phyloP scores from a whole-genome alignment of 768 basidiomycete species.

The Termitomyces sp. region DNA sequence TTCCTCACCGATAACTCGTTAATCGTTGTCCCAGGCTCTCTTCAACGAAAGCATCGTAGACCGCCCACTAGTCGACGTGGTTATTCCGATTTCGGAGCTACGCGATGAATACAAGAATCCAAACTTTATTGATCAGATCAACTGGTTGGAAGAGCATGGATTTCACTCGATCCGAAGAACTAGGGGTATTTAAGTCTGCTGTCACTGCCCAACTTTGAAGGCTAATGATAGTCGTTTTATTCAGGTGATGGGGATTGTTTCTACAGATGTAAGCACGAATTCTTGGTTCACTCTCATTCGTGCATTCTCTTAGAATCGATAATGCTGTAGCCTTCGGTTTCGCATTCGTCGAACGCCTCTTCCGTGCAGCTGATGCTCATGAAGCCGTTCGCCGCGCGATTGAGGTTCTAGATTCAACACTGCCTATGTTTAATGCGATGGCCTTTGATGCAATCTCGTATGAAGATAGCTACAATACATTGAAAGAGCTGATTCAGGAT shows the following conservation, averaged over 20 bases:
- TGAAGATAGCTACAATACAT: conserved; percentile 72
- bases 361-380: conserved; percentile 41
- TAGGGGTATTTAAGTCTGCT: conserved; percentile 46
- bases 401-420: conserved; percentile 47
- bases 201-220: not conserved
- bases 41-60: conserved; percentile 33
- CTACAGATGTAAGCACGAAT: conserved; percentile 65
- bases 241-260: conserved; percentile 92
- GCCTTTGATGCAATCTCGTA: conserved; percentile 68
- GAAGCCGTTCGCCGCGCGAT: conserved; percentile 47
- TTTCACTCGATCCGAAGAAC: conserved; percentile 67
- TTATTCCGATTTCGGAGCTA: conserved; percentile 50
- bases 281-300: not conserved
- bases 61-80: conserved; percentile 52
- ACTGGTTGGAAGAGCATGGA: conserved; percentile 60
- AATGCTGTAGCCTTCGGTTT: conserved; percentile 66
- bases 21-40: conserved; percentile 10
- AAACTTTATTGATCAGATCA: conserved; percentile 70
- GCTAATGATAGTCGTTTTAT: not conserved
- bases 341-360: conserved; percentile 72
- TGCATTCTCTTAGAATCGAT: not conserved
- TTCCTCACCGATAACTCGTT: not conserved
- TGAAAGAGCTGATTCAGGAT: conserved; percentile 47
- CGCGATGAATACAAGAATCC: conserved; percentile 67
- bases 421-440: conserved; percentile 47